These are phyloP conservation scores for Lentinula guzmanii DNA, from an alignment of 768 basidiomycete genomes.

Conservation along the genomic window DNA sequence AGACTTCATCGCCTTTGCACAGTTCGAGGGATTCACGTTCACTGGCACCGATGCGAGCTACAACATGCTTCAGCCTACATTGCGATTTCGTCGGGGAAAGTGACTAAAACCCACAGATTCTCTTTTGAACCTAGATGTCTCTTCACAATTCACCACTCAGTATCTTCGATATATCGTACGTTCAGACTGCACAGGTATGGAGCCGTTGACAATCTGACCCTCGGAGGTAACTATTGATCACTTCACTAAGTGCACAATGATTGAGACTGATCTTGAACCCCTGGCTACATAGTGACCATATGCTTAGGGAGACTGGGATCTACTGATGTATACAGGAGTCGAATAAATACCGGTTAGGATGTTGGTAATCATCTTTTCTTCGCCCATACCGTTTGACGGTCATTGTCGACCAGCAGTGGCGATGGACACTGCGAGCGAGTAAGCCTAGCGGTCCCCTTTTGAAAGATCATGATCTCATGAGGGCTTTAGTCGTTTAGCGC, in stretches of 20 bases:
- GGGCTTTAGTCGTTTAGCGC: background rate
- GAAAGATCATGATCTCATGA: background rate
- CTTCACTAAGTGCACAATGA: background rate
- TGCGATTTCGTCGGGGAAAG: too few relatives aligned
- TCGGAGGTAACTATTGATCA: background rate
- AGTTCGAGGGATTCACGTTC: too few relatives aligned
- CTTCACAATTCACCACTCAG: too few relatives aligned
- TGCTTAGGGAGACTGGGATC: background rate
- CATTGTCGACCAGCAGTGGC: background rate
- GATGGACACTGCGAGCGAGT: slow-evolving; percentile 2
- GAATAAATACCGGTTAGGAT: background rate
- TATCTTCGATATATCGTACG: too few relatives aligned
- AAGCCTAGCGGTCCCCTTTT: background rate
- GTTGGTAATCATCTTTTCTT: background rate
- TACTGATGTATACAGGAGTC: background rate
- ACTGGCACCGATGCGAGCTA: too few relatives aligned
- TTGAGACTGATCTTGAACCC: background rate
- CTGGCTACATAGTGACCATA: background rate
- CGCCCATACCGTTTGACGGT: background rate
- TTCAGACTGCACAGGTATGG: background rate
- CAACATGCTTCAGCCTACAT: too few relatives aligned
- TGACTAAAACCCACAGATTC: too few relatives aligned
- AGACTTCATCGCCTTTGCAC: too few relatives aligned
- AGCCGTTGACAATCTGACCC: background rate
- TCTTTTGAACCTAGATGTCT: too few relatives aligned